Base-by-base conservation (phyloP, 1,284 basidiomycete genomes). In the Marasmius oreades region DNA sequence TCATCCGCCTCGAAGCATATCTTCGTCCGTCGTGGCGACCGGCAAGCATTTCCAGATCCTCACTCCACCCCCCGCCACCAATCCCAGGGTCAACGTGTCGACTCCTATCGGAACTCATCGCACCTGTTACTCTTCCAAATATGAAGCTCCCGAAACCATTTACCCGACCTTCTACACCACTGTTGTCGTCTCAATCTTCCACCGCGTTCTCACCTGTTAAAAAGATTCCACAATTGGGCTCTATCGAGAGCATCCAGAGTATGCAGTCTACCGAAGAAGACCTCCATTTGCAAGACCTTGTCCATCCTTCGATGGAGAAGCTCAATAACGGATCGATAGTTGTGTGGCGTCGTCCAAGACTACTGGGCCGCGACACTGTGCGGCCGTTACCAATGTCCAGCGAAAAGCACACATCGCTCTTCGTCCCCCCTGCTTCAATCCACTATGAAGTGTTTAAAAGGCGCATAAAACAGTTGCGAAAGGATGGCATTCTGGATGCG, bases 391-490 rank as follows among this genome's bases (percentile, higher is more conserved):
- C 47, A 16, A 18, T 33, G 24, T 18, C 10, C 16, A 1, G 2
- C 6, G 31, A 31, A 20, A 50, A 50, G 6, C n/a, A 14, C 12
- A 31, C 12, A 12, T 16, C 14, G 12, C 20, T 33, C 26, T 50
- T 31, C 47, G 20, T 7, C 7, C 47, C 47, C 10, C 47, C 47
- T 23, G 18, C 18, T 16, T 50, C 47, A 8, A 50, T 50, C 14
- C 47, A 50, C 16, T 50, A 50, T 50, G 47, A 50, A 8, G 47
- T 50, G 47, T 50, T 50, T n/a, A 50, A 31, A 16, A 26, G n/a
- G 26, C 24, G 28, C 12, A 26, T 50, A 7, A 12, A 31, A 26
- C 16, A 33, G 47, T 18, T 50, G 26, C n/a, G 10, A 31, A 16
- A 50, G 28, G 31, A 31, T 50, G 26, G 47, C 28, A 28, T 50